Conservation (phyloP, 163 green algal genomes). For the Chlorella variabilis region DNA sequence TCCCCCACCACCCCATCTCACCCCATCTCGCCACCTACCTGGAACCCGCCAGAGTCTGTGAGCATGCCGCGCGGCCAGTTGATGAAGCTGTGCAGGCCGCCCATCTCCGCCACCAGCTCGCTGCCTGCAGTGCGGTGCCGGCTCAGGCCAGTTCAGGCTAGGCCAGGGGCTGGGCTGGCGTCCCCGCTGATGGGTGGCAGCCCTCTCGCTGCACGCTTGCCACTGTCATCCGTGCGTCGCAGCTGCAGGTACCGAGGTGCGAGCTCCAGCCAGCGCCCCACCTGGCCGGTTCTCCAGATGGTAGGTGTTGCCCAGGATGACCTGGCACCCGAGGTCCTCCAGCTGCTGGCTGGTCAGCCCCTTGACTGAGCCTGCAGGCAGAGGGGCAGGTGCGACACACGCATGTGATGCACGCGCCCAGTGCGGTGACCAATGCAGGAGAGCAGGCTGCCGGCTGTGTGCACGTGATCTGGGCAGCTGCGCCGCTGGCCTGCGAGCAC, state of each 20-base stretch:
- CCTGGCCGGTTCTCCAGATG: constrained; percentile 89
- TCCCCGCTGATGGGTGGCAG: no score
- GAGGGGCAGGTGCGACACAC: not conserved
- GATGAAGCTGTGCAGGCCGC: constrained; percentile 94
- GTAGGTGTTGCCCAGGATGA: constrained; percentile 99
- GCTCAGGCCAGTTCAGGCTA: no score
- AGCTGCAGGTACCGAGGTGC: no score
- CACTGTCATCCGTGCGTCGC: no score
- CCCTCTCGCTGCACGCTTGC: no score
- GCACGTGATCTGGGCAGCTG: no score
- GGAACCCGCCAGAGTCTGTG: constrained; percentile 92
- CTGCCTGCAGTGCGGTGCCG: constrained; percentile 19
- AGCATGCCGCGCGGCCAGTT: constrained; percentile 91
- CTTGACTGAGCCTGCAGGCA: constrained; percentile 83
- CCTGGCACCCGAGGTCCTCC: constrained; percentile 86
- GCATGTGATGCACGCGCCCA: not conserved
- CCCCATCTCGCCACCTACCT: no score
- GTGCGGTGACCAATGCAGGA: not conserved
- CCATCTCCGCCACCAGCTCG: constrained; percentile 82
- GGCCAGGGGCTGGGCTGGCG: no score
- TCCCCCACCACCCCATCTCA: no score
- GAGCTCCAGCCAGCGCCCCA: no score
- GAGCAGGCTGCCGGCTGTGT: not conserved
- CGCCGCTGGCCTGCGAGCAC: no score
- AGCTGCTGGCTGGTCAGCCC: constrained; percentile 86